A percentile compares a stretch with the other conserved stretches of the same genome.
Conservation (phyloP, 2,329 filamentous ascomycete species). For the Onygenales sp. region DNA sequence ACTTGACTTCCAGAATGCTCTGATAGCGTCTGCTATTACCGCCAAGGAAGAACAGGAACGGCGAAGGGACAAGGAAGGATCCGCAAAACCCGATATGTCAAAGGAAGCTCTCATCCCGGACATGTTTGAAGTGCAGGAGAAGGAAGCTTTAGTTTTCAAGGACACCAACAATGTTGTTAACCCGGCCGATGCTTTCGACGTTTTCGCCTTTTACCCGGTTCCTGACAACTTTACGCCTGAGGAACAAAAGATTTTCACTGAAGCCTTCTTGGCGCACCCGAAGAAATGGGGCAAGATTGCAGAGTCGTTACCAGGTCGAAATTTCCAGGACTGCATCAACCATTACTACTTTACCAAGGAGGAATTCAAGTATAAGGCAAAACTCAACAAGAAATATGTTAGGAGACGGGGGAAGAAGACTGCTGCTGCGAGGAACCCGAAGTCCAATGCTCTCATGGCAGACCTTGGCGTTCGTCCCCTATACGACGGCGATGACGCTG, state of each 20-base stretch:
- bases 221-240: constrained; percentile 39
- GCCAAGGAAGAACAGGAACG: constrained; percentile 39
- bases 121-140: constrained; percentile 36
- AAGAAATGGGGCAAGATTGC: constrained; percentile 46
- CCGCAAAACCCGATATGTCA: constrained; percentile 33
- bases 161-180: constrained; percentile 38
- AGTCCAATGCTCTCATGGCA: constrained; percentile 40
- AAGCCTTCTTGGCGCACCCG: constrained; percentile 39
- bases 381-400: constrained; percentile 37
- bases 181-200: constrained; percentile 27
- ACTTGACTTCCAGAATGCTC: constrained; percentile 39
- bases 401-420: constrained; percentile 29
- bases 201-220: constrained; percentile 37
- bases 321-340: constrained; percentile 40
- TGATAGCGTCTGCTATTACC: constrained; percentile 39
- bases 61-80: constrained; percentile 33
- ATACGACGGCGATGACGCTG: constrained; percentile 35
- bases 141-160: constrained; percentile 31
- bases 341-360: constrained; percentile 44
- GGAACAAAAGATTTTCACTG: constrained; percentile 38
- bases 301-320: constrained; percentile 35
- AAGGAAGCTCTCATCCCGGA: constrained; percentile 39
- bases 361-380: constrained; percentile 41
- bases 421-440: constrained; percentile 27
- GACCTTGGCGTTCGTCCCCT: constrained; percentile 36